phyloP scores from a whole-genome alignment of 345 rosid species.

The Litchi chinensis region DNA sequence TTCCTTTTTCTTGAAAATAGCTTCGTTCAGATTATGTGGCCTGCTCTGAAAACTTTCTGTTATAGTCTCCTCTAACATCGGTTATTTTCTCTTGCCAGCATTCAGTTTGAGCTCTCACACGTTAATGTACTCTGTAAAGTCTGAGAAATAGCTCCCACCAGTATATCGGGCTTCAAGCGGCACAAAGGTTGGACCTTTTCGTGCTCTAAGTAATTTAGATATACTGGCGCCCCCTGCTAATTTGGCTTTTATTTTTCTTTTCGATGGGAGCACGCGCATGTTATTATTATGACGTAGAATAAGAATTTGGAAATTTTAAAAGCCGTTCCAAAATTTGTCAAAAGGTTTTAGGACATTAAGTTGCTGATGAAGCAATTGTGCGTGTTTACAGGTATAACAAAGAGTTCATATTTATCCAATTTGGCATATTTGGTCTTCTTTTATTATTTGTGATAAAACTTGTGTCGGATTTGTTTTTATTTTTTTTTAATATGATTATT shows the following conservation, averaged over 20 bases:
- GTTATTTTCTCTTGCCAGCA: slow-evolving; percentile 15
- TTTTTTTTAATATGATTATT: no score
- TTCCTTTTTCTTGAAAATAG: neutral
- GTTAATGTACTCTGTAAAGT: slow-evolving; percentile 12
- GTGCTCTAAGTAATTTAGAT: neutral
- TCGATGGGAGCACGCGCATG: neutral
- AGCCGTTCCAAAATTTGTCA: neutral
- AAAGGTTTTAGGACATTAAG: slow-evolving; percentile 1
- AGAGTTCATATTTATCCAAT: neutral
- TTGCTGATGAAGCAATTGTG: neutral
- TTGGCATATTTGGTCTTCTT: neutral
- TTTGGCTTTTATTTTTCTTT: slow-evolving; percentile 9
- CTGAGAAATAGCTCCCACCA: slow-evolving; percentile 11
- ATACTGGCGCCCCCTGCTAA: slow-evolving; percentile 16
- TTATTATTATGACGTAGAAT: neutral
- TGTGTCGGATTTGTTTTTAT: neutral
- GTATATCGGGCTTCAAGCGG: neutral
- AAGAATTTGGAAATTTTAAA: slow-evolving; percentile 23
- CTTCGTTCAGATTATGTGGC: neutral
- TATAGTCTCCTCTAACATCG: neutral
- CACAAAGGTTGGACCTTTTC: slow-evolving; percentile 8
- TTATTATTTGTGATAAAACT: neutral
- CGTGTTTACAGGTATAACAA: neutral
- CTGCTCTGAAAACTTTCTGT: neutral
- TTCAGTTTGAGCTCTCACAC: slow-evolving; percentile 11